Conservation (phyloP, 768 basidiomycete species). For the Lactifluus subvellereus region DNA sequence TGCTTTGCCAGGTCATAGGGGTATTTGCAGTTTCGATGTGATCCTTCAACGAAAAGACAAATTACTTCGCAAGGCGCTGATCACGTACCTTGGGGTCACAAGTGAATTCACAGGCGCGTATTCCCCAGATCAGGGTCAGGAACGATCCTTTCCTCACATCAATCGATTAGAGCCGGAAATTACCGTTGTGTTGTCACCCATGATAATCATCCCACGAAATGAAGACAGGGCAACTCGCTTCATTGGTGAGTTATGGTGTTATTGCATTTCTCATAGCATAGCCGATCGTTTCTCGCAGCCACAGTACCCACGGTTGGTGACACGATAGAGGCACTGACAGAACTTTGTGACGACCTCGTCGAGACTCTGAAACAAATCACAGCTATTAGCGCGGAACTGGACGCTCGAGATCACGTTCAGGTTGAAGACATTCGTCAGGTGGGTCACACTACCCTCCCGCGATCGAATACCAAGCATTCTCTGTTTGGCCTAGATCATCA, state of each 20-base stretch:
- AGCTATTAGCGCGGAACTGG: conserved; percentile 64
- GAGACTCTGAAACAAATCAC: conserved; percentile 59
- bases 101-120: conserved; percentile 63
- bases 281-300: conserved; percentile 35
- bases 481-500: conserved; percentile 38
- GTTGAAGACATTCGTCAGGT: conserved; percentile 71
- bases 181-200: conserved; percentile 62
- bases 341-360: conserved; percentile 55
- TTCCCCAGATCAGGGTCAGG: not conserved
- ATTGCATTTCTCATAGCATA: not conserved
- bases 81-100: conserved; percentile 62
- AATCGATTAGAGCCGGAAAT: conserved; percentile 56
- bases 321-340: conserved; percentile 58
- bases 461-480: not conserved
- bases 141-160: not conserved
- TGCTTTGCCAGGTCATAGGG: conserved; percentile 41
- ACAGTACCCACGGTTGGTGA: conserved; percentile 75
- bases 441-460: conserved; percentile 18
- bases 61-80: conserved; percentile 53
- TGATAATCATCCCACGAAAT: conserved; percentile 49
- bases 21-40: conserved; percentile 54
- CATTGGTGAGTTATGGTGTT: conserved; percentile 39
- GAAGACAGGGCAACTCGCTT: conserved; percentile 55
- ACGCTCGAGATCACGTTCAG: conserved; percentile 62
- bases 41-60: conserved; percentile 50